phyloP scores from a whole-genome alignment of 2,329 filamentous ascomycete species.

The Cladorrhinum sp. region DNA sequence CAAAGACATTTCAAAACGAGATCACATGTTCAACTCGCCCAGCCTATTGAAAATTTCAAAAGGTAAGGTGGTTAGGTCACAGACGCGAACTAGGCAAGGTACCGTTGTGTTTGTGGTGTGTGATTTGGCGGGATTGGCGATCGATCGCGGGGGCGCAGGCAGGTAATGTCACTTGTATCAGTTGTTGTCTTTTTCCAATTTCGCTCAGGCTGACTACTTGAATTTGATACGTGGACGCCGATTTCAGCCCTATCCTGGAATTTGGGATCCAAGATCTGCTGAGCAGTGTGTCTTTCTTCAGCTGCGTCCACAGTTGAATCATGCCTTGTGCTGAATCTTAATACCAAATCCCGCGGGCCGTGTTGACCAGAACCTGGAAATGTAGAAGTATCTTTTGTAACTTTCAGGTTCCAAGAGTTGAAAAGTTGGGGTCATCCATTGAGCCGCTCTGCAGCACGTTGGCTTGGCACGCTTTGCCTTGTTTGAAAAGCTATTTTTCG shows the following conservation, averaged over 20 bases:
- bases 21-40: neutral
- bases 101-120: neutral
- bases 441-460: constrained; percentile 3
- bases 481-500: constrained; percentile 16
- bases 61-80: neutral
- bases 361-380: too few species aligned
- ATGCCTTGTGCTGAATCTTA: neutral
- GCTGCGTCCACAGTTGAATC: neutral
- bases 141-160: neutral
- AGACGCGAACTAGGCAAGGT: neutral
- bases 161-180: too few species aligned
- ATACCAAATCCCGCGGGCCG: neutral
- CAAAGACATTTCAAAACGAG: neutral
- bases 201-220: neutral
- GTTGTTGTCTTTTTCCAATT: too few species aligned
- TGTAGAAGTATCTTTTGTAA: too few species aligned
- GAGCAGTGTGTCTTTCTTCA: neutral
- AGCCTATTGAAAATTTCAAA: neutral
- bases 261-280: neutral
- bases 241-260: neutral
- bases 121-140: neutral
- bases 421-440: neutral
- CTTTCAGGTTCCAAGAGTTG: too few species aligned
- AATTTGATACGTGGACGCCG: neutral
- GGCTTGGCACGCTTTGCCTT: constrained; percentile 20